phyloP scores from a whole-genome alignment of 805 yeast species.

The Yamadazyma tumulicola region DNA sequence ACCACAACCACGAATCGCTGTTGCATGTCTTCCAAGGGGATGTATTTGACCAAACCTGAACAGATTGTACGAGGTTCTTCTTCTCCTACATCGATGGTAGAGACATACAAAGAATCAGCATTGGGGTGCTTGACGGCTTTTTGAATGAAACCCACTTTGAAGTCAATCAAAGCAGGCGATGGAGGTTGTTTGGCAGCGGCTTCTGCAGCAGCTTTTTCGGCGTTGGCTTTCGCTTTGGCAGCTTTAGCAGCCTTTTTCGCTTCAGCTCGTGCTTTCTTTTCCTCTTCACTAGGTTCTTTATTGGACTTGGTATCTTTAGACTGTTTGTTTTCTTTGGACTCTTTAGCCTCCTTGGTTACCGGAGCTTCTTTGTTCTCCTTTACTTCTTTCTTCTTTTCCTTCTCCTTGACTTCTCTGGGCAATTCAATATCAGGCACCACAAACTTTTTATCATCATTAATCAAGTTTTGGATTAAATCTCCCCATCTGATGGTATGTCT shows the following conservation, averaged over 20 bases:
- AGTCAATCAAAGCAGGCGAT: conserved; percentile 80
- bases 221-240: conserved; percentile 60
- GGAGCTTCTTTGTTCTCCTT: conserved; percentile 24
- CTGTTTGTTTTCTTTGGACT: conserved; percentile 5
- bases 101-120: conserved; percentile 94
- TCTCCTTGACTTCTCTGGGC: conserved; percentile 73
- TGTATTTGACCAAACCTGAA: conserved; percentile 89
- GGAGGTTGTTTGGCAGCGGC: conserved; percentile 62
- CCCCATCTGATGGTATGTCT: conserved; percentile 94
- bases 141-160: conserved; percentile 94
- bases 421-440: conserved; percentile 59
- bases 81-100: conserved; percentile 96
- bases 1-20: conserved; percentile 85
- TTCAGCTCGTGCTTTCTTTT: conserved; percentile 46
- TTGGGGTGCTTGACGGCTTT: conserved; percentile 97
- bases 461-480: conserved; percentile 74
- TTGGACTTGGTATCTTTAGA: conserved; percentile 15
- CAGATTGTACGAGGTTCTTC: conserved; percentile 97
- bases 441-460: conserved; percentile 48
- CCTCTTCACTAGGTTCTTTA: conserved; percentile 35
- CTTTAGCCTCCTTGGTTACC: conserved; percentile 34
- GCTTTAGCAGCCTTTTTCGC: conserved; percentile 63
- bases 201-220: conserved; percentile 45
- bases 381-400: conserved; percentile 41
- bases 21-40: conserved; percentile 93